Evolutionary conservation across 1,284 basidiomycete species (phyloP), one percentile per base, ranked within the genome.

Genomic region (Moesziomyces globuligerus): DNA sequence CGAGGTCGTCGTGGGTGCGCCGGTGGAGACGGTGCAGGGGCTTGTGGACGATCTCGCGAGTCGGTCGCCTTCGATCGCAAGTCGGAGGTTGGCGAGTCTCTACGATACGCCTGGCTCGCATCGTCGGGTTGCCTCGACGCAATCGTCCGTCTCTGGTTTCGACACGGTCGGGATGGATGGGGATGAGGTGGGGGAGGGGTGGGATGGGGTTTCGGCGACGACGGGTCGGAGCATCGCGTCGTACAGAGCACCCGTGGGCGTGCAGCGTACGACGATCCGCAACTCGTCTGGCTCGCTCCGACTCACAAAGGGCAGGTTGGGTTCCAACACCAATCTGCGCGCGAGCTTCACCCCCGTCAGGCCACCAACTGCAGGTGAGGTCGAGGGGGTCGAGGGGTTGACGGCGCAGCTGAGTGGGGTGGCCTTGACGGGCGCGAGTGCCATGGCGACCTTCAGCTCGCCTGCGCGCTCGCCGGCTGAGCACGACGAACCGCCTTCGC

Each of bases 201-300:
- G 51, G 5, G 61, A 65, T 28, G 15, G 38, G 18, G 37, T 38
- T 3, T 71, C 68, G 25, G 51, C 36, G 0, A 13, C 47, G 3
- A 58, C 60, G 13, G 39, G 52, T 4, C 36, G 43, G 10, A 71
- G 68, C 21, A 48, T 65, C 21, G 24, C 61, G 3, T 56, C 48
- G 17, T 65, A 65, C 28, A 46, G 68, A 0, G 43, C 57, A 0
- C 42, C 57, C 0, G 21, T 15, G 1, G 55, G 55, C 2, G 41
- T 58, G 15, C 47, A 48, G 4, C 32, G 66, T 2, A 44, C 39
- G 8, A 65, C 61, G 10, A 54, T 71, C 8, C 40, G 67, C 7
- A 61, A 61, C 32, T 65, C 60, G 5, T 59, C 60, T 0, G 68
- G 68, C 3, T 53, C 48, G 17, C 37, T 71, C 36, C n/a, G 68